Conservation (phyloP, 2,329 filamentous ascomycete genomes). For the Xylaria sp. region DNA sequence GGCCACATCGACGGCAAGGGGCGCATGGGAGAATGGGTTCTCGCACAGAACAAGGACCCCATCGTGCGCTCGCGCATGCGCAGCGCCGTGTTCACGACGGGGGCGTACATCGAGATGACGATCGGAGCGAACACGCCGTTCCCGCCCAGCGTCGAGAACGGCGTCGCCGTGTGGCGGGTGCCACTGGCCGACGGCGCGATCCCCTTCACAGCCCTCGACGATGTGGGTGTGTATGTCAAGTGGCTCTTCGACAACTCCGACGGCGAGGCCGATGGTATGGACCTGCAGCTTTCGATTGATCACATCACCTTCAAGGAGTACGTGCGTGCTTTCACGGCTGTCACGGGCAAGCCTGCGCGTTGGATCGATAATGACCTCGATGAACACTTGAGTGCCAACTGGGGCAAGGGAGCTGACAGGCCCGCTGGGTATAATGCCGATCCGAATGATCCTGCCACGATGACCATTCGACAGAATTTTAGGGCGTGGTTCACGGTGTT, state of each 20-base stretch:
- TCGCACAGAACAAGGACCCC: constrained; percentile 54
- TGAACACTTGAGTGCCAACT: constrained; percentile 49
- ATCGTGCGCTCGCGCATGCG: constrained; percentile 52
- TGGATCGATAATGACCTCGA: constrained; percentile 53
- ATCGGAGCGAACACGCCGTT: constrained; percentile 53
- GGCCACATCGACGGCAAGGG: constrained; percentile 64
- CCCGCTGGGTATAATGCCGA: constrained; percentile 54
- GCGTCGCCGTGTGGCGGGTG: constrained; percentile 37
- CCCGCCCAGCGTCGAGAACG: constrained; percentile 53
- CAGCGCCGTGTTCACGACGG: constrained; percentile 70
- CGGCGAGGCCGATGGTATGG: constrained; percentile 56
- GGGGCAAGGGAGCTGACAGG: constrained; percentile 35
- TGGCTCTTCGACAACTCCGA: constrained; percentile 61
- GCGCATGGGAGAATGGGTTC: constrained; percentile 58
- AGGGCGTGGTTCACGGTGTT: constrained; percentile 63
- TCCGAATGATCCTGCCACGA: constrained; percentile 46
- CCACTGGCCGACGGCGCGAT: constrained; percentile 55
- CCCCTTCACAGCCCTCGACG: constrained; percentile 57
- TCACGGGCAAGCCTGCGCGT: constrained; percentile 56
- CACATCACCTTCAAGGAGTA: constrained; percentile 55
- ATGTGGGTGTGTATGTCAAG: constrained; percentile 59
- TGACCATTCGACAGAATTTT: constrained; percentile 61
- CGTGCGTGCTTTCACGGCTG: constrained; percentile 55
- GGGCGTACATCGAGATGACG: constrained; percentile 62
- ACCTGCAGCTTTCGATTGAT: constrained; percentile 58